Evolutionary conservation across 2,329 filamentous ascomycete species (phyloP), one percentile per base, ranked within the genome.

Genomic region (Neonectria faginata): DNA sequence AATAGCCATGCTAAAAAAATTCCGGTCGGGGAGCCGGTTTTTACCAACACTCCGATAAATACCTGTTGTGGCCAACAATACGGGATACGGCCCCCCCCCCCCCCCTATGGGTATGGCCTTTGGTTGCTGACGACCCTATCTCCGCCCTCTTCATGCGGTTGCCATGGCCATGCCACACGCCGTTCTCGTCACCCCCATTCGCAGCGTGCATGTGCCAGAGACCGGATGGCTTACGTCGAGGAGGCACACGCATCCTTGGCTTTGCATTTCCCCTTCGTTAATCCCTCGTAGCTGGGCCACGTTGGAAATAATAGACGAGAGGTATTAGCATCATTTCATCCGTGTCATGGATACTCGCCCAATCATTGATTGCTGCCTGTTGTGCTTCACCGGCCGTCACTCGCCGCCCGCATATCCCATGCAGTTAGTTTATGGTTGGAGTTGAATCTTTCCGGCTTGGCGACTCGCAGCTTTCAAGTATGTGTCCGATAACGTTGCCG

Each of bases 1-100:
- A 11, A 33, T 12, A 33, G 11, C 14, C 36, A 39, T 39, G 36
- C n/a, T n/a, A 3, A 20, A 25, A 22, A 25, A 25, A 25, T 25
- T 5, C 25, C 20, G 27, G 54, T 63, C 60, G 60, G 60, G 60
- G 31, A 22, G 60, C n/a, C 60, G 60, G 60, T 63, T 63, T 63
- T 58, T 54, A 50, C 53, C 25, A 63, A 27, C 60, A 63, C n/a
- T 27, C 60, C 60, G 60, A 63, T n/a, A 57, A 57, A 39, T n/a
- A 18, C 39, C 39, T 16, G 9, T 27, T 16, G 3, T 10, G 8
- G n/a, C 29, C 48, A 14, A 51, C 29, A 48, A 20, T 36, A 22
- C n/a, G 29, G 48, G n/a, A 20, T 51, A 22, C 29, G 29, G 48
- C 10, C 10, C 22, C 22, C n/a, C 22, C 20, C 20, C 20, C 20